Conservation (phyloP, 306 rosid genomes). For the Prinsepia uniflora region DNA sequence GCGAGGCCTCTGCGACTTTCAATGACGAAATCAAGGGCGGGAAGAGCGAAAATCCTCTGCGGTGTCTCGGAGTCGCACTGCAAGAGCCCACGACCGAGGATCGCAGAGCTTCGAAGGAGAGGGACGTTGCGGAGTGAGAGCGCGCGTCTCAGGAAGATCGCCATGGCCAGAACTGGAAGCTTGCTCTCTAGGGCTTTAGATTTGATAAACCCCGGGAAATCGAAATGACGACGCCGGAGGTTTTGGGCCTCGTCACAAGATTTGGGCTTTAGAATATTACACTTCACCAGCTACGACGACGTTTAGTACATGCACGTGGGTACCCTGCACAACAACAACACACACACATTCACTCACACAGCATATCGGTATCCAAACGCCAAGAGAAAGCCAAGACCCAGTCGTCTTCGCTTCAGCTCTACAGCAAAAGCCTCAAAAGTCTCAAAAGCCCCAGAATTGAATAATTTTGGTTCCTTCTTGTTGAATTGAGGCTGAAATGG, state of each 20-base stretch:
- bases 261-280: background rate
- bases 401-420: slow-evolving; percentile 1
- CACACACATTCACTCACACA: background rate
- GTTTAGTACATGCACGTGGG: slow-evolving; percentile 6
- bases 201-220: slow-evolving; percentile 23
- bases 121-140: slow-evolving; percentile 43
- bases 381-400: background rate
- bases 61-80: slow-evolving; percentile 18
- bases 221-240: background rate
- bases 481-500: slow-evolving; percentile 21
- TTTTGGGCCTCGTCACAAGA: background rate
- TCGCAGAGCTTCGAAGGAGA: slow-evolving; percentile 39
- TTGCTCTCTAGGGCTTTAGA: slow-evolving; percentile 31
- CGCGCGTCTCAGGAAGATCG: slow-evolving; percentile 52
- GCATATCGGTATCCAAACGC: slow-evolving; percentile 27
- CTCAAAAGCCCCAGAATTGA: background rate
- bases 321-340: background rate
- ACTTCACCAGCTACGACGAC: too few relatives aligned
- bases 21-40: slow-evolving; percentile 33
- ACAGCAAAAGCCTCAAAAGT: background rate
- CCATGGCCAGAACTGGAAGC: slow-evolving; percentile 30
- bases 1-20: slow-evolving; percentile 81
- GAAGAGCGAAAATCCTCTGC: slow-evolving; percentile 26
- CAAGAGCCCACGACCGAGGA: slow-evolving; percentile 23
- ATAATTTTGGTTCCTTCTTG: background rate